Evolutionary conservation across 2,329 filamentous ascomycete species (phyloP).

Genomic region (Epichloe elymi): DNA sequence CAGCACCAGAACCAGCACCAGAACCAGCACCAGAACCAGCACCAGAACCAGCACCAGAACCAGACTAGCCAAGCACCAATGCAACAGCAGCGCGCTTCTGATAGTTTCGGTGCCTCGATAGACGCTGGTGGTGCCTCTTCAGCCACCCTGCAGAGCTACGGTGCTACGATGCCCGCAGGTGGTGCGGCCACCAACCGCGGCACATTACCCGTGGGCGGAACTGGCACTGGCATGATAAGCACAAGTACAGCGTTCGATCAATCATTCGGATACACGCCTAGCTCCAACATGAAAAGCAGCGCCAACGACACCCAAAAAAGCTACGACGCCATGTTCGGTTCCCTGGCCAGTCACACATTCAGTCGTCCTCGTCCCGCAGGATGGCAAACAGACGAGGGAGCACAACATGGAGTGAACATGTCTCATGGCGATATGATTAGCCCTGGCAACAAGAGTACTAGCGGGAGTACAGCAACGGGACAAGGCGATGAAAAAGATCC

Average conservation of each 20-base stretch:
- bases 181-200: background rate
- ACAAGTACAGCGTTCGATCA: conserved; percentile 9
- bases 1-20: background rate
- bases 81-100: background rate
- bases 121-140: background rate
- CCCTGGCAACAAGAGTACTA: conserved; percentile 36
- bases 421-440: conserved; percentile 16
- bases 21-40: background rate
- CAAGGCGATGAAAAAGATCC: conserved; percentile 61
- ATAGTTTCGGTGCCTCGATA: background rate
- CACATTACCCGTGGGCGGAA: conserved; percentile 2
- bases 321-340: conserved; percentile 49
- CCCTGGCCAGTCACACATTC: conserved; percentile 38
- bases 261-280: conserved; percentile 24
- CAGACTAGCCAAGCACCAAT: conserved; percentile 9
- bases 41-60: background rate
- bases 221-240: background rate
- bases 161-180: conserved; percentile 5
- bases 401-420: conserved; percentile 11
- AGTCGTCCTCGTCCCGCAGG: conserved; percentile 38
- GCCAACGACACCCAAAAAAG: conserved; percentile 1
- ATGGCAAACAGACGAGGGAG: conserved; percentile 32
- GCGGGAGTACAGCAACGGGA: conserved; percentile 34
- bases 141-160: conserved; percentile 11
- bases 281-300: background rate